Evolutionary conservation across 805 yeast species (phyloP).

Genomic region (Cyberlindnera galapagoensis): DNA sequence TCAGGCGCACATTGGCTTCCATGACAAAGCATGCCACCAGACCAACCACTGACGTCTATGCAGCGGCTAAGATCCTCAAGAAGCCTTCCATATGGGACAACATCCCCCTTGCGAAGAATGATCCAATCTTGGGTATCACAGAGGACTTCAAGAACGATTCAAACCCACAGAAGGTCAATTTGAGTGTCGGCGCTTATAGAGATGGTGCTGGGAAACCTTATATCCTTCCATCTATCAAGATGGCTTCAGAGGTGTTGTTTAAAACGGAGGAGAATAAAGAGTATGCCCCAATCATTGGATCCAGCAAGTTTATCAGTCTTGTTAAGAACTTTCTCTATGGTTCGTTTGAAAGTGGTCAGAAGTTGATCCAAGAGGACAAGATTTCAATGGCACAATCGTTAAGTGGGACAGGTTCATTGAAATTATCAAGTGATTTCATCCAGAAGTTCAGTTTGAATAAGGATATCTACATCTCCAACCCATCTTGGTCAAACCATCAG

Average conservation of each 20-base stretch:
- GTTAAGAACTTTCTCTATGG: constrained; percentile 72
- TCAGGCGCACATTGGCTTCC: too few species aligned
- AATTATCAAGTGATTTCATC: constrained; percentile 78
- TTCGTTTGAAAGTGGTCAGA: constrained; percentile 50
- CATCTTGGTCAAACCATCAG: constrained; percentile 93
- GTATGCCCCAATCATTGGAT: constrained; percentile 82
- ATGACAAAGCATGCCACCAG: too few species aligned
- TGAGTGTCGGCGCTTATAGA: constrained; percentile 70
- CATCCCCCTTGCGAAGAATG: constrained; percentile 59
- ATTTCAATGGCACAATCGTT: constrained; percentile 83
- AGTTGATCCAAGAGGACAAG: constrained; percentile 49
- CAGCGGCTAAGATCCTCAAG: neutral
- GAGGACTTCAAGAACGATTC: constrained; percentile 66
- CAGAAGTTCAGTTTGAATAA: constrained; percentile 44
- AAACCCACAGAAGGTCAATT: constrained; percentile 48
- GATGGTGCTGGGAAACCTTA: constrained; percentile 84
- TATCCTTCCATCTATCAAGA: constrained; percentile 58
- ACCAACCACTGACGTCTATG: too few species aligned
- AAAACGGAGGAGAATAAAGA: constrained; percentile 53
- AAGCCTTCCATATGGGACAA: constrained; percentile 9
- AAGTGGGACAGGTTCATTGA: constrained; percentile 92
- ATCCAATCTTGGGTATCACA: constrained; percentile 76
- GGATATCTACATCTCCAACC: constrained; percentile 66
- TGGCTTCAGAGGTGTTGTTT: constrained; percentile 44
- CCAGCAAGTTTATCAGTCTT: constrained; percentile 54